Percentiles rank a stretch among this genome's conserved stretches.
These are phyloP conservation scores for Mychonastes homosphaera DNA, from an alignment of 139 green algal genomes.

Conservation along the genomic window DNA sequence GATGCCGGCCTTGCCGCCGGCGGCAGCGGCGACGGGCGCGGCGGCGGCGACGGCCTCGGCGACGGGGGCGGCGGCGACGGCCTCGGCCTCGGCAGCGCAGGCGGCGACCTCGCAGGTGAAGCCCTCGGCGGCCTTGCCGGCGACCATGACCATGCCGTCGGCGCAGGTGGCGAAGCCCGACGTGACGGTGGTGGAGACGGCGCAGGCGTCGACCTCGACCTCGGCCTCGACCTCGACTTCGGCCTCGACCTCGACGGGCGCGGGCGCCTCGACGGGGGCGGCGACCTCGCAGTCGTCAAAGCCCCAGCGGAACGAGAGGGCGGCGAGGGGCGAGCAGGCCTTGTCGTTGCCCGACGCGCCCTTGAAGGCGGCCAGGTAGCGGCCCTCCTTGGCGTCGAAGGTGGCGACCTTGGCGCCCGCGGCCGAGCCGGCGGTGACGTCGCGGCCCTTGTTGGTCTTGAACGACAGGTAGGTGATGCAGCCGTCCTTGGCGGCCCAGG, in stretches of 20 bases:
- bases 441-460: neutral
- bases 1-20: neutral
- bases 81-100: neutral
- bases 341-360: too few relatives aligned
- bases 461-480: neutral
- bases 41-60: too few relatives aligned
- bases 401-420: neutral
- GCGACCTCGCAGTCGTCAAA: neutral
- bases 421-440: neutral
- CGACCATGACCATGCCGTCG: neutral
- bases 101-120: neutral
- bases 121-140: neutral
- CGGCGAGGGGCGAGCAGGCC: too few relatives aligned
- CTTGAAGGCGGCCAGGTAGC: too few relatives aligned
- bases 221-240: neutral
- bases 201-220: too few relatives aligned
- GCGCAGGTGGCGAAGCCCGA: too few relatives aligned
- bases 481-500: too few relatives aligned
- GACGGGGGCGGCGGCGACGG: too few relatives aligned
- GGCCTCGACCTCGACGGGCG: neutral
- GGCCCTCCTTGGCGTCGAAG: too few relatives aligned
- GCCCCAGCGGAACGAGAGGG: too few relatives aligned
- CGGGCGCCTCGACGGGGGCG: too few relatives aligned
- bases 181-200: neutral
- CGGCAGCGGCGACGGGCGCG: neutral